Evolutionary conservation across 345 rosid genomes (phyloP).

Genomic region (Balakata baccata): DNA sequence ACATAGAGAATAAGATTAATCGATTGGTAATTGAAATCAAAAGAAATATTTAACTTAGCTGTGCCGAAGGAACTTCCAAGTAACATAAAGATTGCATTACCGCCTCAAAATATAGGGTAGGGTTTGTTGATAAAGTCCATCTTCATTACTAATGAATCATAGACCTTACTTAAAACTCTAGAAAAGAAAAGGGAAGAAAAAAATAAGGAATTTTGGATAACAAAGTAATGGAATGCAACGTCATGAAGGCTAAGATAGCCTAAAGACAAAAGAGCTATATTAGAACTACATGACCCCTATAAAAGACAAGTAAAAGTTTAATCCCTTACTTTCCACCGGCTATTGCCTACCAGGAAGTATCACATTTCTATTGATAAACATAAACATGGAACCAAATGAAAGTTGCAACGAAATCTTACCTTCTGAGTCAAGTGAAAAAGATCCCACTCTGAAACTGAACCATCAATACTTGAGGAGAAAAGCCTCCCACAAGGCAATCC

Average conservation of each 20-base stretch:
- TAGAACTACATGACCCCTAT: not conserved
- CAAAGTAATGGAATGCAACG: not conserved
- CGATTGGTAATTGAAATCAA: too few relatives aligned
- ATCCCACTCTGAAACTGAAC: slow-evolving; percentile 85
- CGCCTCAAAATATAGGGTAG: too few relatives aligned
- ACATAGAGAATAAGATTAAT: not conserved
- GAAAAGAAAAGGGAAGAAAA: not conserved
- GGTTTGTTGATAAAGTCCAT: too few relatives aligned
- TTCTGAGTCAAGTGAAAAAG: slow-evolving; percentile 78
- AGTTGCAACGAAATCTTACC: slow-evolving; percentile 33
- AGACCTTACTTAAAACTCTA: not conserved
- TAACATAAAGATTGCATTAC: too few relatives aligned
- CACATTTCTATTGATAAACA: not conserved
- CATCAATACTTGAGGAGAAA: slow-evolving; percentile 80
- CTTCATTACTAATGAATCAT: too few relatives aligned
- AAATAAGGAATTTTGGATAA: not conserved
- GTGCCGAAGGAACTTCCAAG: too few relatives aligned
- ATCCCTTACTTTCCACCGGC: not conserved
- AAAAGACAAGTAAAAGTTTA: not conserved
- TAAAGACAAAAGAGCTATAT: not conserved
- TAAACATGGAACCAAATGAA: not conserved
- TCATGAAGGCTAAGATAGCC: too few relatives aligned
- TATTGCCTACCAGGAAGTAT: not conserved
- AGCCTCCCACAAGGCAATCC: slow-evolving; percentile 65
- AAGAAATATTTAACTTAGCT: too few relatives aligned